phyloP scores from a whole-genome alignment of 805 yeast species.

The Candida chauliodis region DNA sequence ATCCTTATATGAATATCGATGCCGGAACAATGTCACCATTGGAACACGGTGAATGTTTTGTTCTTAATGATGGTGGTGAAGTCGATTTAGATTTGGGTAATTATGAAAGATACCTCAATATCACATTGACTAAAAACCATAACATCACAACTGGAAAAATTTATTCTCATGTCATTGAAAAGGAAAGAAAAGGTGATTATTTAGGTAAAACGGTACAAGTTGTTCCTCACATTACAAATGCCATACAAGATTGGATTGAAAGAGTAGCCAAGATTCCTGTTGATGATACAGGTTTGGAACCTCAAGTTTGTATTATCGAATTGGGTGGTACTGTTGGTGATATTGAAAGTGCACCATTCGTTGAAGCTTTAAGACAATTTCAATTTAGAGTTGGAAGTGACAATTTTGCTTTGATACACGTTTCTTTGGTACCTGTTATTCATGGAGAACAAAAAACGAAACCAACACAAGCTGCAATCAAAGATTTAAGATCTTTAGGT shows the following conservation, averaged over 20 bases:
- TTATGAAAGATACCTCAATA: conserved; percentile 93
- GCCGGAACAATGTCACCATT: conserved; percentile 99
- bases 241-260: conserved; percentile 98
- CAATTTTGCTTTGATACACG: conserved; percentile 94
- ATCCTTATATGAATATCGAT: conserved; percentile 98
- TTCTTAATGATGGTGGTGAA: conserved; percentile 97
- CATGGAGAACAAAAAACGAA: conserved; percentile 99
- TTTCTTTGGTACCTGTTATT: conserved; percentile 94
- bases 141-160: conserved; percentile 98
- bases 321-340: conserved; percentile 99
- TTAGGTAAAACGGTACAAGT: conserved; percentile 99
- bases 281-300: conserved; percentile 80
- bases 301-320: conserved; percentile 95
- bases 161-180: conserved; percentile 88
- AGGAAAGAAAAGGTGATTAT: conserved; percentile 95
- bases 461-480: conserved; percentile 99
- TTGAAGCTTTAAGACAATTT: conserved; percentile 97
- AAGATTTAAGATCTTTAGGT: conserved; percentile 93
- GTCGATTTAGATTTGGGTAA: conserved; percentile 97
- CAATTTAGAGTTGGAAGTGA: conserved; percentile 95
- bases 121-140: conserved; percentile 89
- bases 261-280: conserved; percentile 89
- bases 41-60: conserved; percentile 99
- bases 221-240: conserved; percentile 96
- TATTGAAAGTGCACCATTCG: conserved; percentile 97